Evolutionary conservation across 148 eudicot species (phyloP).

Genomic region (Rhododendron vialii): DNA sequence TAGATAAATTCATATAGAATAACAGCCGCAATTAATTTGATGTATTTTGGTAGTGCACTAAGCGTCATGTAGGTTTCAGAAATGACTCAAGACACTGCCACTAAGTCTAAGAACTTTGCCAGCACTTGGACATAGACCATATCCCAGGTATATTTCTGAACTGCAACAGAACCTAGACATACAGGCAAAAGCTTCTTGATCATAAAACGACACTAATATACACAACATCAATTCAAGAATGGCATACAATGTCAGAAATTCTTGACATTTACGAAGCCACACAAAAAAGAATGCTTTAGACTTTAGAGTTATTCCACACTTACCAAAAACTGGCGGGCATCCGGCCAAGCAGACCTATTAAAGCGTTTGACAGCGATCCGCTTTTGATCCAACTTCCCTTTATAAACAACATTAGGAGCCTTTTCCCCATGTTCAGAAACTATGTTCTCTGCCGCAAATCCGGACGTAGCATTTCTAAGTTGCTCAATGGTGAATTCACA

Average conservation of each 20-base stretch:
- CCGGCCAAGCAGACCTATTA: conserved; percentile 96
- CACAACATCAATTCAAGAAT: neutral
- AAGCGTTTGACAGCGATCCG: conserved; percentile 89
- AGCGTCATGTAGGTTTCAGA: neutral
- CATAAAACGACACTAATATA: neutral
- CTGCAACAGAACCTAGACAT: neutral
- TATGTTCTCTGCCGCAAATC: conserved; percentile 89
- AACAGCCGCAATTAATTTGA: neutral
- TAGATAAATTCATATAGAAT: neutral
- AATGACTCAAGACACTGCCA: neutral
- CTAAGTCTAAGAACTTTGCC: neutral
- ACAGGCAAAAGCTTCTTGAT: neutral
- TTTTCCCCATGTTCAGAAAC: conserved; percentile 98
- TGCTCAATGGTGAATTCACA: conserved; percentile 68
- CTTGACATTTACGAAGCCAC: neutral
- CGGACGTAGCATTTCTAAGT: conserved; percentile 78
- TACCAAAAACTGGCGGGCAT: conserved; percentile 84
- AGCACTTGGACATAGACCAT: neutral
- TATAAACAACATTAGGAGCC: conserved; percentile 92
- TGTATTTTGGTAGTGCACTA: neutral
- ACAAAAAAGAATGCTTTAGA: neutral
- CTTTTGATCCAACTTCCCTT: conserved; percentile 82
- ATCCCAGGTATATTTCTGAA: neutral
- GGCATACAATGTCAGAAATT: neutral
- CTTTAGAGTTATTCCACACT: conserved; percentile 7